Evolutionary conservation across 257 asterid species (phyloP).

Genomic region (Solanum raphanifolium): DNA sequence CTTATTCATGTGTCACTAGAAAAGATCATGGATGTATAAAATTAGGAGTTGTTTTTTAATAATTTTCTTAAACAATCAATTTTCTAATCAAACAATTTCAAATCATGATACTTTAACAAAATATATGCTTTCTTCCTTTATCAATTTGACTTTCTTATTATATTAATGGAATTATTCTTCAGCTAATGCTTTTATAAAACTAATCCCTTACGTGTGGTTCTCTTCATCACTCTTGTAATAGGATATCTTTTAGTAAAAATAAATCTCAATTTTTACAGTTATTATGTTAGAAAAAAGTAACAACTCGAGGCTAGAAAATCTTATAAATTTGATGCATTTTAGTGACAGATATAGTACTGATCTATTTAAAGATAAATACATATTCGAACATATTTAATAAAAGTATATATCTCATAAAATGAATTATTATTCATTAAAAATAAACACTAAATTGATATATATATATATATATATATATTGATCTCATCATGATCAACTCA

Average conservation of each 20-base stretch:
- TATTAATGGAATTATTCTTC: neutral
- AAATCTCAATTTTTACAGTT: neutral
- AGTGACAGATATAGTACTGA: neutral
- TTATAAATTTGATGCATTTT: neutral
- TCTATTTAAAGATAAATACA: neutral
- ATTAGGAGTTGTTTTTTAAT: neutral
- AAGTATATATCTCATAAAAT: neutral
- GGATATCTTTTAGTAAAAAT: neutral
- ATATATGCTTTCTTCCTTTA: neutral
- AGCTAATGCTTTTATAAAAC: neutral
- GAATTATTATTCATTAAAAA: neutral
- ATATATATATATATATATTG: no score
- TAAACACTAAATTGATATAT: neutral
- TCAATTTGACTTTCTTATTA: neutral
- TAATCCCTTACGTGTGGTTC: neutral
- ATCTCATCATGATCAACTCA: neutral
- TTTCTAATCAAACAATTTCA: neutral
- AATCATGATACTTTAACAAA: neutral
- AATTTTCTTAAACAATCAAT: neutral
- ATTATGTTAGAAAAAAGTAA: neutral
- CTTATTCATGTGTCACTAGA: neutral
- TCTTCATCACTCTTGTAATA: neutral
- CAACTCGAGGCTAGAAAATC: neutral
- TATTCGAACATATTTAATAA: neutral
- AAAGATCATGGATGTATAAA: neutral